Base-by-base conservation (phyloP, 768 basidiomycete genomes). In the Tulasnella sp. region DNA sequence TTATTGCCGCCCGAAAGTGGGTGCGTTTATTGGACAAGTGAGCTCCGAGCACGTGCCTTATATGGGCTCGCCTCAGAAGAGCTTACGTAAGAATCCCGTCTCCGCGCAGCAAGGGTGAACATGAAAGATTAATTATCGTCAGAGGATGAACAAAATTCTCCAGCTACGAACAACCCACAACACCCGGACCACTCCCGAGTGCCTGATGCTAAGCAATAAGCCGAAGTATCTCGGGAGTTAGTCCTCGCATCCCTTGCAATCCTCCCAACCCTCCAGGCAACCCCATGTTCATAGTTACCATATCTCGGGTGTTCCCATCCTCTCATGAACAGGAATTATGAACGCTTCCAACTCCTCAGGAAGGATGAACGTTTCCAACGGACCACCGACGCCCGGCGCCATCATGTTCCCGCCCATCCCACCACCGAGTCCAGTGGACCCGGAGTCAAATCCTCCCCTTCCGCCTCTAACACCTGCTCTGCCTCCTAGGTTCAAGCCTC, bases 221-320 rank as follows among this genome's bases (percentile, higher is more conserved):
- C 40, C 60, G 48, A 28, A 78, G 34, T 18, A 78, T 24, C 50
- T 78, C 77, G 41, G 77, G 50, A 31, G 58, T 60, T 9, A 78
- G 37, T 11, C 73, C 73, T 54, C 24, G 50, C 50, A 54, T 54
- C 40, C 41, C 73, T 48, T n/a, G 46, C 40, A 48, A 48, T 75
- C 40, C 40, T 41, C 73, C 73, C 22, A 75, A 42, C 22, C 50
- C 77, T 40, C 50, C 50, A 1, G 24, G 42, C n/a, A 77, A 12
- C 3, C 76, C 76, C 50, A 40, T 40, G n/a, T 58, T 46, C 46
- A 77, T 46, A 41, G 60, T 60, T 14, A 24, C 41, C 34, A 64
- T 28, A 60, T 78, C 69, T 20, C n/a, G n/a, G n/a, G n/a, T n/a
- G n/a, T n/a, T n/a, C n/a, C n/a, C n/a, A n/a, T n/a, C n/a, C n/a